A percentile compares a stretch with the other conserved stretches of the same genome.
phyloP scores from a whole-genome alignment of 352 stramenopile genomes.

The Thalassiosira mediterranea region DNA sequence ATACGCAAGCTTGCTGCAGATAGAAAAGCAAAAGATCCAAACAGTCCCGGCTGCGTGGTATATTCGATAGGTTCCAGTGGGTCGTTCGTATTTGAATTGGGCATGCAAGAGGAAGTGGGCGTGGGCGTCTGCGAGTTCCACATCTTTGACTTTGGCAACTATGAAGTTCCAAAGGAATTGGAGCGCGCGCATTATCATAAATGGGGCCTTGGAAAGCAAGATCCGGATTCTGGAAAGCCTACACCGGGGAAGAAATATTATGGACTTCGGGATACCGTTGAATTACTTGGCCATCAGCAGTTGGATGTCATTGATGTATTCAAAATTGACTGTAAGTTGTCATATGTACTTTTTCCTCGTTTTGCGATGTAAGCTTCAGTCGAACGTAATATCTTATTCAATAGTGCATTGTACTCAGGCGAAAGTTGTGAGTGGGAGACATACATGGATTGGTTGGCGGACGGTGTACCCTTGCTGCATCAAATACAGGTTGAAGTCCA shows the following conservation, averaged over 20 bases:
- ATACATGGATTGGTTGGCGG: conserved; percentile 59
- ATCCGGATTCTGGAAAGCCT: conserved; percentile 2
- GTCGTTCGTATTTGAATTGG: conserved; percentile 69
- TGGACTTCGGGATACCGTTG: conserved; percentile 57
- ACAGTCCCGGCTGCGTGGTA: conserved; percentile 60
- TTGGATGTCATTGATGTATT: conserved; percentile 73
- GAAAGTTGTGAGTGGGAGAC: conserved; percentile 76
- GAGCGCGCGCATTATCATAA: conserved; percentile 45
- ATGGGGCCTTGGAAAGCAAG: conserved; percentile 58
- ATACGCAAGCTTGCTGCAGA: conserved; percentile 30
- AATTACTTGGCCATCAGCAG: conserved; percentile 61
- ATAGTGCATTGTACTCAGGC: too few species aligned
- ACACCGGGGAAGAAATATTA: conserved; percentile 27
- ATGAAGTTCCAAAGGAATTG: conserved; percentile 23
- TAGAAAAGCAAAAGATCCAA: conserved; percentile 40
- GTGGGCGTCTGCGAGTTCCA: conserved; percentile 70
- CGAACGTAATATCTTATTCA: too few species aligned
- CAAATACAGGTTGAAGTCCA: conserved; percentile 72
- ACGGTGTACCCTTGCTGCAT: conserved; percentile 38
- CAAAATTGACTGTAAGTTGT: conserved; percentile 82
- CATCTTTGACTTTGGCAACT: conserved; percentile 72
- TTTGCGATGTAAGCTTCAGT: too few species aligned
- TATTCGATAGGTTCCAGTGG: conserved; percentile 72
- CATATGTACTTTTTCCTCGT: too few species aligned
- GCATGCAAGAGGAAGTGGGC: conserved; percentile 50